Evolutionary conservation across 2,329 filamentous ascomycete genomes (phyloP), one percentile per base, ranked within the genome.

Genomic region (Cadophora malorum): DNA sequence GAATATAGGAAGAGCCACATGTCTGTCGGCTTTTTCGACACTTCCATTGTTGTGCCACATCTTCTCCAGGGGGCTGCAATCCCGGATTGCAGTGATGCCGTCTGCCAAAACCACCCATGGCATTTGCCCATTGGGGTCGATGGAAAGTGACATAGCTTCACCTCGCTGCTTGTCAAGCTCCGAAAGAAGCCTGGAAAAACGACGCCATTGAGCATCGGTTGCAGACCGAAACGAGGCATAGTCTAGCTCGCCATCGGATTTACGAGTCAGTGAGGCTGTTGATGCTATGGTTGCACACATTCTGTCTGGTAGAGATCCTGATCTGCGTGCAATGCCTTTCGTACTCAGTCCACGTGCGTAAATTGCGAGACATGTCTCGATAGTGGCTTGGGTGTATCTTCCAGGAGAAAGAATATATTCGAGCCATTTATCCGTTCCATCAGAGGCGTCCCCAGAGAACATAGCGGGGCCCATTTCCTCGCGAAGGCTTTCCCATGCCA

Each of bases 81-180:
- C 88, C 70, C 95, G 86, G 63, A 98, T 85, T 2, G 91, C 89
- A 4, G 92, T 91, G 60, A 96, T 83, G 38, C 91, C 88, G 79
- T 97, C 94, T 0, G 94, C 89, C 74, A 93, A 91, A 4, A 97
- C 85, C 58, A 96, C 85, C 93, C 94, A 97, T 1, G 93, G 87
- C 81, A 94, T 86, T 61, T 90, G 89, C 10, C 86, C 84, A 59
- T 87, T 84, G 0, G 85, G 79, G 75, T 98, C 96, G 65, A 92
- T 89, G 0, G 90, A 87, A 55, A 98, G 82, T 1, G 92, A 90
- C 55, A 98, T 80, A 0, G 92, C 90, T 76, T 97, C 94, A 21
- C 91, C 91, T 75, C 94, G 86, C 75, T 93, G 90, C 75, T 91
- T 94, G 77, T 98, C 94, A 50, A 99, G 82, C 77, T 97, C 94